A percentile compares a stretch with the other conserved stretches of the same genome.
Evolutionary conservation across 2,329 filamentous ascomycete genomes (phyloP).

Genomic region (Colletotrichum cordylinicola): DNA sequence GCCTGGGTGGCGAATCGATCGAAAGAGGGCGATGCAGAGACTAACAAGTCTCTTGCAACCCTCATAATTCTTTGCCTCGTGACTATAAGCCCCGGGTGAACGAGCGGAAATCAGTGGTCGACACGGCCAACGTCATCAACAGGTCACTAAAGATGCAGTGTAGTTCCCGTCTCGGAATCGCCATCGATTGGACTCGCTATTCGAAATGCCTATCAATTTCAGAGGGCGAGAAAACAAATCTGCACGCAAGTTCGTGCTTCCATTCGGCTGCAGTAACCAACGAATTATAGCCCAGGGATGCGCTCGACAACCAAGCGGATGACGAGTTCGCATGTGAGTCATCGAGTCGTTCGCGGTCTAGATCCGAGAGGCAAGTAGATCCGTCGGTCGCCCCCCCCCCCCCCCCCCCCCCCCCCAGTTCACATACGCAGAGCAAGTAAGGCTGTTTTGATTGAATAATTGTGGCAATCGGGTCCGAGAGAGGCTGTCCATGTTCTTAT

Average conservation of each 20-base stretch:
- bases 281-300: not conserved
- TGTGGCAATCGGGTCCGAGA: not conserved
- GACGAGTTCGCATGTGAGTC: not conserved
- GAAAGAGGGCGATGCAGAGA: not conserved
- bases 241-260: not conserved
- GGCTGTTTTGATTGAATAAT: not conserved
- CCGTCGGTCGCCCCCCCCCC: not conserved
- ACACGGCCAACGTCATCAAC: not conserved
- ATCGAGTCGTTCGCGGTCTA: not conserved
- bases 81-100: not conserved
- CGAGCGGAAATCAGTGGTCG: not conserved
- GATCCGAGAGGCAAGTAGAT: not conserved
- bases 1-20: not conserved
- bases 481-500: not conserved
- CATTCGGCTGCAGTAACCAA: not conserved
- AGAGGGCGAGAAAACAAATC: not conserved
- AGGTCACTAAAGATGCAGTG: not conserved
- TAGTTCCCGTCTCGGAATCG: not conserved
- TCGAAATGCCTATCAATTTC: not conserved
- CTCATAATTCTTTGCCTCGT: not conserved
- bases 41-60: not conserved
- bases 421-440: not conserved
- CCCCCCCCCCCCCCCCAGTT: not conserved
- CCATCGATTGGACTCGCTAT: not conserved
- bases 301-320: not conserved